Evolutionary conservation across 257 asterid species (phyloP).

Genomic region (Salvia miltiorrhiza): DNA sequence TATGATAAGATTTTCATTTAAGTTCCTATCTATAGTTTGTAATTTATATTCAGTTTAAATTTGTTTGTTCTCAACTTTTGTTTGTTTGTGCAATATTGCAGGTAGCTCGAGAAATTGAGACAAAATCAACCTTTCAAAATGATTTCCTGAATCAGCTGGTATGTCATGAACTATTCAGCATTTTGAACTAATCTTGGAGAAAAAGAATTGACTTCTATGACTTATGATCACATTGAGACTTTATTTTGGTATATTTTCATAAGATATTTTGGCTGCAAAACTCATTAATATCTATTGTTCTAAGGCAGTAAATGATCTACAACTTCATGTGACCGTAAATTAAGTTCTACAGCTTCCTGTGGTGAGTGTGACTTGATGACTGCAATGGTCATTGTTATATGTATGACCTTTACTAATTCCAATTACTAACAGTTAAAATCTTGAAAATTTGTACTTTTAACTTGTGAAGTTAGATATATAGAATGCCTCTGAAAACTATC

Average conservation of each 20-base stretch:
- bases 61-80: conserved; percentile 1
- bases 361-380: background rate
- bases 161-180: conserved; percentile 23
- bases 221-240: background rate
- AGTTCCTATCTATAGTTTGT: background rate
- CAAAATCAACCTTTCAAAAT: conserved; percentile 83
- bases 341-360: background rate
- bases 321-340: background rate
- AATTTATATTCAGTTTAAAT: background rate
- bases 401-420: background rate
- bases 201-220: background rate
- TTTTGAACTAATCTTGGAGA: conserved; percentile 1
- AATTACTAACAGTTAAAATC: background rate
- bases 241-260: background rate
- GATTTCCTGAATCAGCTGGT: conserved; percentile 92
- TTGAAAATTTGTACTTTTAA: background rate
- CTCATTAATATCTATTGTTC: background rate
- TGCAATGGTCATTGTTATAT: background rate
- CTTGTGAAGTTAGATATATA: background rate
- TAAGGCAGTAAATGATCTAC: background rate
- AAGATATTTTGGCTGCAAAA: background rate
- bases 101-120: conserved; percentile 89
- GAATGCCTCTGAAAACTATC: background rate
- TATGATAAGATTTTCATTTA: background rate
- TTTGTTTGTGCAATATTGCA: conserved; percentile 31